Percentiles rank a stretch among this genome's conserved stretches.
Conservation (phyloP, 192 early-diverging fungal genomes). For the Umbelopsis ramanniana region DNA sequence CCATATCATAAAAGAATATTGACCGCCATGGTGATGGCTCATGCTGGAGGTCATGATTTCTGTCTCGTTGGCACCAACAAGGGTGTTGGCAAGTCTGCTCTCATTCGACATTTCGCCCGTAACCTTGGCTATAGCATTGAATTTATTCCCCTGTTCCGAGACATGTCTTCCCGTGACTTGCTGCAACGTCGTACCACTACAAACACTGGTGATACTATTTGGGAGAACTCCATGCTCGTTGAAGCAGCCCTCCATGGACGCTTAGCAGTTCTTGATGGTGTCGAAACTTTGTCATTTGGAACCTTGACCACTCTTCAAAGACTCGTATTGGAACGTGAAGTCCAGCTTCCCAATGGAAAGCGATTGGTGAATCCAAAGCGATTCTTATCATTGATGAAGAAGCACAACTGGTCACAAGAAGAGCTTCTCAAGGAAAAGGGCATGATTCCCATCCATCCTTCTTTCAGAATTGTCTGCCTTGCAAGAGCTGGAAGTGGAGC, state of each 20-base stretch:
- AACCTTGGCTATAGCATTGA: constrained; percentile 63
- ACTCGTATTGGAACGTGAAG: constrained; percentile 70
- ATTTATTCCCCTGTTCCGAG: constrained; percentile 74
- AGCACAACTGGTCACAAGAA: constrained; percentile 48
- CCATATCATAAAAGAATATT: constrained; percentile 55
- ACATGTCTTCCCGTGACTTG: constrained; percentile 82
- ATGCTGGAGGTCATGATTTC: constrained; percentile 64
- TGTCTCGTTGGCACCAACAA: constrained; percentile 71
- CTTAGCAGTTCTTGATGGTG: constrained; percentile 76
- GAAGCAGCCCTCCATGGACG: constrained; percentile 73
- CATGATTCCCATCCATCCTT: constrained; percentile 67
- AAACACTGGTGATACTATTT: constrained; percentile 71
- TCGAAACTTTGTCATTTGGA: constrained; percentile 72
- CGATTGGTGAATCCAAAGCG: constrained; percentile 55
- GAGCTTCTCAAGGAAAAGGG: constrained; percentile 50
- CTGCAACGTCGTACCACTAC: constrained; percentile 77
- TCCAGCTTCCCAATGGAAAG: constrained; percentile 69
- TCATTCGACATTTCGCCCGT: constrained; percentile 59
- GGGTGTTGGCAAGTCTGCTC: constrained; percentile 73
- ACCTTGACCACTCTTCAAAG: constrained; percentile 70
- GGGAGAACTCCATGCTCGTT: constrained; percentile 75
- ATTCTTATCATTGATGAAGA: constrained; percentile 58
- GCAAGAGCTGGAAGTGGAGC: constrained; percentile 57
- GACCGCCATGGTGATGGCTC: constrained; percentile 58
- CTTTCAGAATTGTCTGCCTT: constrained; percentile 77